Evolutionary conservation across 2,329 filamentous ascomycete species (phyloP).

Genomic region (Calonectria henricotiae): DNA sequence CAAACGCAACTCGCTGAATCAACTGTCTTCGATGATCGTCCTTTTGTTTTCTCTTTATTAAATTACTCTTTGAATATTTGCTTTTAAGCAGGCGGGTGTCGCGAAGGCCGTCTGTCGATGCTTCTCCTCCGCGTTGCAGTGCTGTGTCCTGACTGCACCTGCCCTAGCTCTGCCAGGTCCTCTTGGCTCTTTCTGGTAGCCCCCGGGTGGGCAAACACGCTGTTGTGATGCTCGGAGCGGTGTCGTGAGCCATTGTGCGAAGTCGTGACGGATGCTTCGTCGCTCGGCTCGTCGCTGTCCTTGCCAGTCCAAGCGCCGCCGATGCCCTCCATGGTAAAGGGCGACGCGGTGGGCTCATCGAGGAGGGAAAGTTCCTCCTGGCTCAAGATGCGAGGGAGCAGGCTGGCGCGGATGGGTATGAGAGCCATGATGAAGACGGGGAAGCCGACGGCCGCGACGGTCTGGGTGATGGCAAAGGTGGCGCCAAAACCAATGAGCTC

Average conservation of each 20-base stretch:
- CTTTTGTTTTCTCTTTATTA: neutral
- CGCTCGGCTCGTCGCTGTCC: conserved; percentile 42
- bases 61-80: neutral
- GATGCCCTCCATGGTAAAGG: conserved; percentile 84
- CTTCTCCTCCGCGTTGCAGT: conserved; percentile 54
- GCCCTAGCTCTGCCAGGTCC: conserved; percentile 57
- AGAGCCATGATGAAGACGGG: conserved; percentile 81
- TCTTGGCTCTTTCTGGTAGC: conserved; percentile 56
- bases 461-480: conserved; percentile 88
- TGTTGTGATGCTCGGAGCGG: conserved; percentile 42
- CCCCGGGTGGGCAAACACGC: conserved; percentile 52
- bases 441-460: conserved; percentile 86
- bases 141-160: conserved; percentile 52
- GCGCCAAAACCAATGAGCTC: conserved; percentile 82
- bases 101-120: conserved; percentile 46
- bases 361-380: conserved; percentile 74
- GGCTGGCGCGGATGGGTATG: conserved; percentile 76
- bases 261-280: conserved; percentile 42
- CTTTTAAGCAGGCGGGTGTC: conserved; percentile 33
- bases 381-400: conserved; percentile 76
- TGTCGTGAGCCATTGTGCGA: conserved; percentile 29
- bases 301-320: conserved; percentile 73
- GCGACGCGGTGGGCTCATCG: conserved; percentile 82
- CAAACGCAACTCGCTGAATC: conserved; percentile 17
- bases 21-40: neutral